phyloP scores from a whole-genome alignment of 2,329 filamentous ascomycete species.

The Verruconis gallopava region DNA sequence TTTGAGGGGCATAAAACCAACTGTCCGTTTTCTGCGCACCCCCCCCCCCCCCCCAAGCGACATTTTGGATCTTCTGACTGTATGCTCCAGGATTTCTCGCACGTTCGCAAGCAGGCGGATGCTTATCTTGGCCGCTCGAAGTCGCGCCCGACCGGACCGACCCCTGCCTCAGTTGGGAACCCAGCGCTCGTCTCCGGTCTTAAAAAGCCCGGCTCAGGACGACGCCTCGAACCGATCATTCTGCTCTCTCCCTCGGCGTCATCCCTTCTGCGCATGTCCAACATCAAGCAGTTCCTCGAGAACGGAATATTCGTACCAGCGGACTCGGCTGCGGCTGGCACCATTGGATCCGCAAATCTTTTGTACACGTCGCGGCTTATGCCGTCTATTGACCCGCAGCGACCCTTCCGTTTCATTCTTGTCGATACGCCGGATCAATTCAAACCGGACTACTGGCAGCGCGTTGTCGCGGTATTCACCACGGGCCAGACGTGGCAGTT shows the following conservation, averaged over 20 bases:
- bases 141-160: slow-evolving; percentile 29
- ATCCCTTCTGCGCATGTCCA: slow-evolving; percentile 85
- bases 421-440: slow-evolving; percentile 90
- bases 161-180: slow-evolving; percentile 26
- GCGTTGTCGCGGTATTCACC: slow-evolving; percentile 91
- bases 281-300: slow-evolving; percentile 89
- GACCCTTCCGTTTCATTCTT: slow-evolving; percentile 82
- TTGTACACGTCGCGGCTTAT: slow-evolving; percentile 72
- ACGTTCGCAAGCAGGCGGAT: slow-evolving; percentile 57
- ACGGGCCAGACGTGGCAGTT: slow-evolving; percentile 98
- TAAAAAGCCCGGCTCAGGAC: slow-evolving; percentile 27
- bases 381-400: slow-evolving; percentile 52
- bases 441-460: slow-evolving; percentile 95
- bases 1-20: slow-evolving; percentile 75
- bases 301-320: slow-evolving; percentile 69
- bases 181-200: slow-evolving; percentile 27
- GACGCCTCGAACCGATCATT: slow-evolving; percentile 72
- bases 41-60: too few species aligned
- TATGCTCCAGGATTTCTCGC: slow-evolving; percentile 43
- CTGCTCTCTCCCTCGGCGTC: slow-evolving; percentile 92
- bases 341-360: slow-evolving; percentile 56
- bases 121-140: slow-evolving; percentile 5
- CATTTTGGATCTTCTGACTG: too few species aligned
- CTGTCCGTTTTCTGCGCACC: slow-evolving; percentile 45
- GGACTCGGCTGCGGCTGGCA: slow-evolving; percentile 47